Evolutionary conservation across 352 stramenopile genomes (phyloP).

Genomic region (Peronosclerospora sorghi): DNA sequence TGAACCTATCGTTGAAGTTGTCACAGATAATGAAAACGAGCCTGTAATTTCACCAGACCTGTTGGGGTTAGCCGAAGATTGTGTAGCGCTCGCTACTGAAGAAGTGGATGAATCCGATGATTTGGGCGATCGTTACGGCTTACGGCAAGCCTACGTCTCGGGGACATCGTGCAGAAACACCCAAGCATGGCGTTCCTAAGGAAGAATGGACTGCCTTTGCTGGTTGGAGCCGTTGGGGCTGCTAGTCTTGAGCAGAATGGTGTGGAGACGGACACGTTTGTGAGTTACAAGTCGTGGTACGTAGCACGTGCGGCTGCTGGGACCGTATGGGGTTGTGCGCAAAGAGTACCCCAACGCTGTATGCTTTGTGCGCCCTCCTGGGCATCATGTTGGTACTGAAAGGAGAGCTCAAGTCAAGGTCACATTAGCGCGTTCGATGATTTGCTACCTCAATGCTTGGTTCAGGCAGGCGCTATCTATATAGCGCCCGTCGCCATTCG

Average conservation of each 20-base stretch:
- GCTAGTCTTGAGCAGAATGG: slow-evolving; percentile 52
- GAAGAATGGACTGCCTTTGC: slow-evolving; percentile 27
- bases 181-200: slow-evolving; percentile 20
- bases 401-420: too few relatives aligned
- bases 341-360: slow-evolving; percentile 76
- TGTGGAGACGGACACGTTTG: slow-evolving; percentile 73
- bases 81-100: slow-evolving; percentile 1
- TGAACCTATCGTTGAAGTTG: slow-evolving; percentile 14
- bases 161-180: slow-evolving; percentile 35
- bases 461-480: too few relatives aligned
- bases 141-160: slow-evolving; percentile 52
- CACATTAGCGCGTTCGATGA: too few relatives aligned
- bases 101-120: slow-evolving; percentile 13
- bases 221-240: slow-evolving; percentile 61
- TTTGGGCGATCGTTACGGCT: slow-evolving; percentile 35
- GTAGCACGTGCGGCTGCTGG: slow-evolving; percentile 68
- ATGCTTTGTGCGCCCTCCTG: slow-evolving; percentile 84
- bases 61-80: slow-evolving; percentile 12
- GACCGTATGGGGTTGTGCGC: slow-evolving; percentile 68
- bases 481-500: too few relatives aligned
- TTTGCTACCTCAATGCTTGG: too few relatives aligned
- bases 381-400: slow-evolving; percentile 89
- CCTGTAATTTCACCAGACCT: slow-evolving; percentile 1
- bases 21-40: slow-evolving; percentile 2
- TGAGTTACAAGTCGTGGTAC: slow-evolving; percentile 79